Conservation (phyloP, 257 asterid genomes). For the Rauvolfia tetraphylla region DNA sequence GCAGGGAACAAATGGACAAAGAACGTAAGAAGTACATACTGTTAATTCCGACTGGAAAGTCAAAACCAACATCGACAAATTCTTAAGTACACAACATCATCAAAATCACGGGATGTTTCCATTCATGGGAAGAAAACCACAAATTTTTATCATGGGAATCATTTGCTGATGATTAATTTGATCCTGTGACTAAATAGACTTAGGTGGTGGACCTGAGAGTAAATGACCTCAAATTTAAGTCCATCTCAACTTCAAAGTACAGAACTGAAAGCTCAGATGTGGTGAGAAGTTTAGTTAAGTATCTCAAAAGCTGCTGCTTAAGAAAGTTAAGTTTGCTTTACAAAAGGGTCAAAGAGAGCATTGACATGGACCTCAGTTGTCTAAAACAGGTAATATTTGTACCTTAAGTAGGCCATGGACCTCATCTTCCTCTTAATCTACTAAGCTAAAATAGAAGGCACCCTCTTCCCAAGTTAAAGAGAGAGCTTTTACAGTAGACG, state of each 20-base stretch:
- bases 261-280: neutral
- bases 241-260: neutral
- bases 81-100: neutral
- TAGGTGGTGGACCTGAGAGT: neutral
- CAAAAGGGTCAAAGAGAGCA: neutral
- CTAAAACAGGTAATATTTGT: neutral
- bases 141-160: neutral
- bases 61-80: neutral
- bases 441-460: neutral
- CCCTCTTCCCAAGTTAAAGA: neutral
- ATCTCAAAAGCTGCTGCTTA: neutral
- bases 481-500: neutral
- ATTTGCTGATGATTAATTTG: neutral
- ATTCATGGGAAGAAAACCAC: neutral
- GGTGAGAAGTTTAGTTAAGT: neutral
- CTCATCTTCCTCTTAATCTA: neutral
- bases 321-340: neutral
- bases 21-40: neutral
- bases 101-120: neutral
- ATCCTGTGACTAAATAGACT: neutral
- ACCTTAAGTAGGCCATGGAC: neutral
- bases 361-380: neutral
- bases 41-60: neutral
- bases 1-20: neutral
- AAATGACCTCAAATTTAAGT: neutral